Evolutionary conservation across 371 early-diverging fungal genomes (phyloP), one percentile per base, ranked within the genome.

Genomic region (Vavraia culicis): DNA sequence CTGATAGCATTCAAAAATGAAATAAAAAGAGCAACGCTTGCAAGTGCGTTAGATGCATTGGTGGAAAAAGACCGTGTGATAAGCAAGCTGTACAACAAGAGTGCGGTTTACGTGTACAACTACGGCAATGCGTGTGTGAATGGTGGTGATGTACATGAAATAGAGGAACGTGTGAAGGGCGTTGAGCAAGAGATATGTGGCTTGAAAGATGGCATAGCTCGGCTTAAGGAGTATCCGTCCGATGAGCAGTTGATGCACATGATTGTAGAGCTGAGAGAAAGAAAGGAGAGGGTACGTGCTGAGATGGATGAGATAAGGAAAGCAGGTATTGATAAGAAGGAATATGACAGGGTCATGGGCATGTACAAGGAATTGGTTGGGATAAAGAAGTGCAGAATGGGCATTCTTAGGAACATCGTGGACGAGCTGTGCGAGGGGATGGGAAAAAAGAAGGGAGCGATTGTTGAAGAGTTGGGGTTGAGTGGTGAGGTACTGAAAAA

Each of bases 391-490:
- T 34, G 39, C 31, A 44, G 59, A 18, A 50, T 20, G n/a, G 52
- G 48, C 41, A 36, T 63, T 14, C 47, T 50, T 14, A 48, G 53
- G 23, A 50, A 53, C 8, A 51, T 63, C 9, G 22, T 59, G 4
- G 56, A 54, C 15, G 41, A 8, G 18, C 22, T 63, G 18, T 54
- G 39, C 34, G 63, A 63, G 33, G 61, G 61, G 1, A 27, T 50
- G 44, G 57, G 42, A n/a, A 50, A 48, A 15, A 58, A 52, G 22
- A 52, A 49, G 19, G 48, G 44, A 33, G 55, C 54, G 27, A 37
- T 63, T 22, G 18, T 54, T 16, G 46, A 52, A 13, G 63, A 63
- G 19, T 54, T 16, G 63, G 56, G 31, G 33, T 63, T 14, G 52
- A 56, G 8, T 46, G 8, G 27, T 1, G 41, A 41, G 10, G n/a